phyloP scores from a whole-genome alignment of 1,284 basidiomycete genomes.

The Puccinia hordei region DNA sequence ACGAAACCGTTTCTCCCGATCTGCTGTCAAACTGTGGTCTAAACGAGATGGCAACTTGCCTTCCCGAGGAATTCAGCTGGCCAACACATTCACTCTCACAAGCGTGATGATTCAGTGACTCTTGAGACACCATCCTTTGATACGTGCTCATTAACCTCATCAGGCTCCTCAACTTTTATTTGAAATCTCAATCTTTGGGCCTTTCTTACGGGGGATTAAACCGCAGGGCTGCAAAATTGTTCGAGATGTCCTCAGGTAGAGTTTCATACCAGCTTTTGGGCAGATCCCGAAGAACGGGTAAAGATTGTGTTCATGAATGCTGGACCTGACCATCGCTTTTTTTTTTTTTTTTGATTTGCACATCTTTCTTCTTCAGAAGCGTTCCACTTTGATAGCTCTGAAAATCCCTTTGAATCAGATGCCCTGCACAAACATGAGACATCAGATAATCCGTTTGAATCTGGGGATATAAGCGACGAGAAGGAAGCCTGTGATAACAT shows the following conservation, averaged over 20 bases:
- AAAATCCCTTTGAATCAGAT: background rate
- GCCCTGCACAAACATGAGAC: too few species aligned
- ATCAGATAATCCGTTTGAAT: background rate
- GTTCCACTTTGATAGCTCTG: background rate
- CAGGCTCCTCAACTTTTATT: too few species aligned
- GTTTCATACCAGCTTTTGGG: background rate
- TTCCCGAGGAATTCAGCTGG: too few species aligned
- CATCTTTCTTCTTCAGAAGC: background rate
- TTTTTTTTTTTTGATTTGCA: background rate
- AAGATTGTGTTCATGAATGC: background rate
- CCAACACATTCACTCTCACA: too few species aligned
- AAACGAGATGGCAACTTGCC: too few species aligned
- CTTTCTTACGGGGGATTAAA: background rate
- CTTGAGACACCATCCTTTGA: too few species aligned
- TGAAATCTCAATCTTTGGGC: background rate
- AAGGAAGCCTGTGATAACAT: background rate
- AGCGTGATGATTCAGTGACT: too few species aligned
- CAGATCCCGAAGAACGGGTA: background rate
- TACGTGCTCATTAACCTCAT: too few species aligned
- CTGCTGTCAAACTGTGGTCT: too few species aligned
- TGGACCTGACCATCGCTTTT: background rate
- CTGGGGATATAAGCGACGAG: constrained; percentile 3
- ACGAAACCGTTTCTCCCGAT: too few species aligned
- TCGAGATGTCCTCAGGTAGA: background rate
- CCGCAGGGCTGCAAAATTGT: background rate